Evolutionary conservation across 2,329 filamentous ascomycete genomes (phyloP), one percentile per base, ranked within the genome.

Genomic region (Sordariomycetes sp.): DNA sequence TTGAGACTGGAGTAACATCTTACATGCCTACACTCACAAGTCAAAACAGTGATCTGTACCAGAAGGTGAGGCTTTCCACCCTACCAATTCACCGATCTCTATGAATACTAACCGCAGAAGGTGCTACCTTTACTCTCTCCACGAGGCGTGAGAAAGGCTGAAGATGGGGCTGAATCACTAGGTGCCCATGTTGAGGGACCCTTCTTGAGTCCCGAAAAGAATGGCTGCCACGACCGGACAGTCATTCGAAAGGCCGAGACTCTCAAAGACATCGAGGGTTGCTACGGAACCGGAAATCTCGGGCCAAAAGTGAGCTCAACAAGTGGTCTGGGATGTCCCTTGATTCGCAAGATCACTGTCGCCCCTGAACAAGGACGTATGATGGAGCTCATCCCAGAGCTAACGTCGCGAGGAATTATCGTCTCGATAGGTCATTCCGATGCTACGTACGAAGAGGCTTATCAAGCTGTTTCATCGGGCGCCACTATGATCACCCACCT

Each of bases 111-210:
- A 28, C 39, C n/a, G n/a, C 26, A 77, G 64, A 73, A 82, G 8
- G 70, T 94, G 12, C 86, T 84, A 12, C 82, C 79, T 47, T 72
- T 94, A 9, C 83, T 77, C 0, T 85, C 86, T 1, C 85, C 80
- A 1, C 80, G 79, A 12, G 52, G 56, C 38, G 47, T 55, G 12
- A 73, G 82, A 41, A 55, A 69, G 33, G 63, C 84, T 21, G 57
- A 65, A 27, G 74, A 85, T 42, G 88, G 88, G 29, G 79, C 86
- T 32, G 87, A 94, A 59, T 92, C 85, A 1, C 73, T 95, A 12
- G 88, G 88, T 20, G 87, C 87, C 4, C 88, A 95, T 51, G 82
- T 85, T 52, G 88, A 95, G 66, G 88, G 88, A 0, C 88, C 88
- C 0, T 95, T 95, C 59, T 68, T 95, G 35, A 85, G 67, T 47